Evolutionary conservation across 2,329 filamentous ascomycete genomes (phyloP), one percentile per base, ranked within the genome.

Genomic region (Lachnellula subtilissima): DNA sequence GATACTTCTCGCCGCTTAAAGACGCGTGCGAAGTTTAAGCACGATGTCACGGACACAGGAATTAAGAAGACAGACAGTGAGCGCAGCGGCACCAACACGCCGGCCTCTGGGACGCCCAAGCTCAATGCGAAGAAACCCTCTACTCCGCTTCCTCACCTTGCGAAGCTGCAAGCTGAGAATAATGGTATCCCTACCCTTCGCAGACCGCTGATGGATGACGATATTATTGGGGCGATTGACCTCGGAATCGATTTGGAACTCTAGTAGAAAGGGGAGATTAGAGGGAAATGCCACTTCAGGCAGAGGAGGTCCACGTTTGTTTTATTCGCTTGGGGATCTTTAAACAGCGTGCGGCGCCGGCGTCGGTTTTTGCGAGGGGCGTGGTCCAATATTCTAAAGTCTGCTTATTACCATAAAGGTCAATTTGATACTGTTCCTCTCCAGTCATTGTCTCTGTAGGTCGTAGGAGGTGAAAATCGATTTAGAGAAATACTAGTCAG

Each of bases 161-260:
- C 78, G 78, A 70, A 54, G 63, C 62, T 62, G 53, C 67, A 61
- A 54, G 65, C 62, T 48, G 63, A 84, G 63, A 83, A 81, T 72
- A 84, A 81, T 65, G 71, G 72, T 12, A 72, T 86, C 58, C 80
- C 83, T 3, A 85, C 85, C 12, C 88, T 91, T 49, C 89, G 93
- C 67, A 86, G 89, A 73, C 86, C 87, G 32, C 82, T 91, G 55
- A 87, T 88, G 77, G 92, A 96, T 60, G 94, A 97, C 69, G 94
- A 97, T 68, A 88, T 97, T 54, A 93, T 97, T 71, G 91, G 88
- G 1, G 82, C 85, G 25, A 77, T 97, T 76, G 94, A 97, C 70
- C 75, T 97, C 65, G 93, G 91, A 28, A 91, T 97, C 70, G 93
- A 97, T 65, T 86, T 96, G 65, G 91, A 96, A 64, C 52, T 70